phyloP scores from a whole-genome alignment of 768 basidiomycete genomes.

The Grammothele lineata region DNA sequence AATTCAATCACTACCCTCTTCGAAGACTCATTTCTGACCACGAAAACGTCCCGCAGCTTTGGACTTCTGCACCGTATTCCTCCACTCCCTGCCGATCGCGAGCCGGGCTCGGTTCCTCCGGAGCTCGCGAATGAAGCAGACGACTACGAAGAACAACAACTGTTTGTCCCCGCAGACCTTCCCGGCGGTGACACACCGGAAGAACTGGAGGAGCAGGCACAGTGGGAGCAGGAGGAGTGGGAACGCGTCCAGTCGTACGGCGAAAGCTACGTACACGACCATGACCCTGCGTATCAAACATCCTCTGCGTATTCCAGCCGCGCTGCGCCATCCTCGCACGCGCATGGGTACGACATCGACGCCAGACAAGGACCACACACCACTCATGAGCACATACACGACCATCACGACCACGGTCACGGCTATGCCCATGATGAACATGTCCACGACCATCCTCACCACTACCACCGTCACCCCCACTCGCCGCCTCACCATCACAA shows the following conservation, averaged over 20 bases:
- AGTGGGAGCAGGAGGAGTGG: conserved; percentile 23
- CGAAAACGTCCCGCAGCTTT: conserved; percentile 45
- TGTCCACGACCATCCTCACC: not conserved
- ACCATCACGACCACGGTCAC: conserved; percentile 8
- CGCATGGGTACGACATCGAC: conserved; percentile 7
- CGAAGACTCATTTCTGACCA: not conserved
- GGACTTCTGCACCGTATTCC: conserved; percentile 94
- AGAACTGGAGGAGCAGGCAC: conserved; percentile 21
- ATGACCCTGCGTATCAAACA: conserved; percentile 20
- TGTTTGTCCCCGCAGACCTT: conserved; percentile 76
- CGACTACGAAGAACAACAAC: conserved; percentile 53
- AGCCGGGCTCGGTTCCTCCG: conserved; percentile 52
- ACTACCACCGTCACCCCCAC: not conserved
- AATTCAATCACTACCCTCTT: too few species aligned
- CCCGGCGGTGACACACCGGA: conserved; percentile 47
- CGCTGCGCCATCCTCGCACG: conserved; percentile 5
- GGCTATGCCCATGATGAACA: too few species aligned
- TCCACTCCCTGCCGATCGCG: conserved; percentile 57
- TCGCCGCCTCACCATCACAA: not conserved
- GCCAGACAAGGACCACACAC: too few species aligned
- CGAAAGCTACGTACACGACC: conserved; percentile 18
- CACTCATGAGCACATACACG: conserved; percentile 10
- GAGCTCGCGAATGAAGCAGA: conserved; percentile 44
- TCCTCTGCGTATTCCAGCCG: conserved; percentile 19
- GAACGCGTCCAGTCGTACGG: conserved; percentile 26